Conservation (phyloP, 2,329 filamentous ascomycete species). For the Clathrospora elynae region DNA sequence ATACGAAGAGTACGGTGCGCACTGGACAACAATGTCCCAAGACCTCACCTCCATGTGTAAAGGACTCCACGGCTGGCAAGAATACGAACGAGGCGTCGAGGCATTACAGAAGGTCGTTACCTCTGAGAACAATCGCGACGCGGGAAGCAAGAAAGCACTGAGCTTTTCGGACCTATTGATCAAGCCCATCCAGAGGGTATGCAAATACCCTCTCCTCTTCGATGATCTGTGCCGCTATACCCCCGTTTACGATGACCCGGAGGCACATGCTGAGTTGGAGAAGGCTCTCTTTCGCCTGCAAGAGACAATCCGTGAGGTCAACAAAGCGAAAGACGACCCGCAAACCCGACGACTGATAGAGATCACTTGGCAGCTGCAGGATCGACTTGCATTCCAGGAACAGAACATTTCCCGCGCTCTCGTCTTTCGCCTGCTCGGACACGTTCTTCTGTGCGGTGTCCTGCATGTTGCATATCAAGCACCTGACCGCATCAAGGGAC, state of each 20-base stretch:
- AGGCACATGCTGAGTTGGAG: slow-evolving; percentile 79
- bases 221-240: slow-evolving; percentile 82
- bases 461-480: slow-evolving; percentile 84
- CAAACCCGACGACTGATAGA: slow-evolving; percentile 72
- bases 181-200: slow-evolving; percentile 94
- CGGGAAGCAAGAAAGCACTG: slow-evolving; percentile 73
- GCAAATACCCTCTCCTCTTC: slow-evolving; percentile 88
- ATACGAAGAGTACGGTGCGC: slow-evolving; percentile 91
- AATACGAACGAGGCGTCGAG: slow-evolving; percentile 85
- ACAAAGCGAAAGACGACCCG: slow-evolving; percentile 79
- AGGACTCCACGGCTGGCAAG: slow-evolving; percentile 73
- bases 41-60: slow-evolving; percentile 73
- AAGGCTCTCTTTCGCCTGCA: slow-evolving; percentile 73
- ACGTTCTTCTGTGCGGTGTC: slow-evolving; percentile 79
- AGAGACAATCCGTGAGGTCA: slow-evolving; percentile 78
- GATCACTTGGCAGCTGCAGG: slow-evolving; percentile 83
- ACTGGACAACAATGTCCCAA: slow-evolving; percentile 83
- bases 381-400: slow-evolving; percentile 75
- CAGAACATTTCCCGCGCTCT: slow-evolving; percentile 51
- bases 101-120: slow-evolving; percentile 75
- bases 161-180: slow-evolving; percentile 86
- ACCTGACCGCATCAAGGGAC: slow-evolving; percentile 68
- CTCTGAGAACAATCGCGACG: slow-evolving; percentile 67
- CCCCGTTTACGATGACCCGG: slow-evolving; percentile 81
- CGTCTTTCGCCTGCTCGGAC: slow-evolving; percentile 78